Conservation (phyloP, 2,329 filamentous ascomycete species). For the Penicillium sp. region DNA sequence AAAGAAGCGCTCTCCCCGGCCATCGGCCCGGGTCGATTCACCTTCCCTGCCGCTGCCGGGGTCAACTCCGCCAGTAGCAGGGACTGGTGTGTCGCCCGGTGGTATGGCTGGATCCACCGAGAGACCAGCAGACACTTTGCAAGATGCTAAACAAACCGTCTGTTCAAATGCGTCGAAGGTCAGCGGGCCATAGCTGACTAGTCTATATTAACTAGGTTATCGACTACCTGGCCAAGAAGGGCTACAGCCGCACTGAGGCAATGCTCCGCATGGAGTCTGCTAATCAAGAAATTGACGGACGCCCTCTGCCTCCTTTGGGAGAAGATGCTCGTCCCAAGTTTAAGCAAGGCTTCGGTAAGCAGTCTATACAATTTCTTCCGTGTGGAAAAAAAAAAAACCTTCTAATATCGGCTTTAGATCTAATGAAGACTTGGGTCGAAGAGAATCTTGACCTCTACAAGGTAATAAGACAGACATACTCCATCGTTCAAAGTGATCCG, state of each 20-base stretch:
- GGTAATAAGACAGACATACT: slow-evolving; percentile 43
- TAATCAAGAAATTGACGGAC: slow-evolving; percentile 73
- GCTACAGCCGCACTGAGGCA: slow-evolving; percentile 87
- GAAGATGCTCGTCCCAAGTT: slow-evolving; percentile 78
- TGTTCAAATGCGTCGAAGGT: not conserved
- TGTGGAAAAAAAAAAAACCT: slow-evolving; percentile 2
- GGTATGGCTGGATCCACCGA: not conserved
- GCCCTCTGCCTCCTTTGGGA: slow-evolving; percentile 61
- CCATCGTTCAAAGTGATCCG: not conserved
- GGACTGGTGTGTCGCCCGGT: not conserved
- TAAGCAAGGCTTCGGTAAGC: slow-evolving; percentile 61
- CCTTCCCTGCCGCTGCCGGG: not conserved
- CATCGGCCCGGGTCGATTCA: not conserved
- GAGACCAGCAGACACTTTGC: not conserved
- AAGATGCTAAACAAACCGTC: not conserved
- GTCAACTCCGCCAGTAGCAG: not conserved
- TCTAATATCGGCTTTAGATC: slow-evolving; percentile 45
- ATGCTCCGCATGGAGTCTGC: slow-evolving; percentile 88
- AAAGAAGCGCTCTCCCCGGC: not conserved
- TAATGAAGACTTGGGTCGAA: slow-evolving; percentile 79
- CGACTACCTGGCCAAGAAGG: slow-evolving; percentile 92
- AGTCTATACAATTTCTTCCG: not conserved
- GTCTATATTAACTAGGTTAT: slow-evolving; percentile 59
- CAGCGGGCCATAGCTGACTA: not conserved
- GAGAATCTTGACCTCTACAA: slow-evolving; percentile 93